Evolutionary conservation across 2,329 filamentous ascomycete genomes (phyloP), one percentile per base, ranked within the genome.

Genomic region (Colletotrichum gloeosporioides): DNA sequence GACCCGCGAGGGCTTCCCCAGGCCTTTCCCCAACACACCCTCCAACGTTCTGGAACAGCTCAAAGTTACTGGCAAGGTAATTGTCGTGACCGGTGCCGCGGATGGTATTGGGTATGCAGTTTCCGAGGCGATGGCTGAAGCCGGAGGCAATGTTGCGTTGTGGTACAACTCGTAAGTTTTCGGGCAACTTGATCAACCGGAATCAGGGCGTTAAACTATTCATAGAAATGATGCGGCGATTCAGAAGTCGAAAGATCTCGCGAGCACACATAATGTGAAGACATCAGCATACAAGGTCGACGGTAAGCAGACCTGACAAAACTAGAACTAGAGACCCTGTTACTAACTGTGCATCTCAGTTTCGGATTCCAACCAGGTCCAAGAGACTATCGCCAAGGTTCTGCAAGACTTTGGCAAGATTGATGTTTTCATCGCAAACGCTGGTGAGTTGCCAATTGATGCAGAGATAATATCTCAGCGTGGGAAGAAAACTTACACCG

Each of bases 91-190:
- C 0, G 88, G 88, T 6, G 87, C 87, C 1, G 84, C 86, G 0
- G 87, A 88, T 55, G 88, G 88, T 0, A 85, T 89, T 55, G 88
- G 88, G 0, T 80, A 82, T 59, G 83, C 88, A 0, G 86, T 88
- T 6, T 82, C 86, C 0, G 85, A 89, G 71, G 86, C 84, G 2
- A 86, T 88, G 81, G 87, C 87, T 3, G 88, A 89, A 70, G 87
- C 87, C 1, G 83, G 83, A 1, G 87, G 82, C 1, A 66, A 85
- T 61, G 84, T 89, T 27, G 88, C 82, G 8, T 34, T 86, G 65
- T 85, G 83, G 83, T 86, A 86, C 79, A 84, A 86, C 66, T 68
- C 66, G 61, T 62, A 8, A 16, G 12, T 8, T 15, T 36, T n/a
- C 8, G 3, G n/a, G 32, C 18, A 7, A 25, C 1, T 34, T 1